Evolutionary conservation across 495 filamentous ascomycete species (phyloP).

Genomic region (Penicillium fimorum): DNA sequence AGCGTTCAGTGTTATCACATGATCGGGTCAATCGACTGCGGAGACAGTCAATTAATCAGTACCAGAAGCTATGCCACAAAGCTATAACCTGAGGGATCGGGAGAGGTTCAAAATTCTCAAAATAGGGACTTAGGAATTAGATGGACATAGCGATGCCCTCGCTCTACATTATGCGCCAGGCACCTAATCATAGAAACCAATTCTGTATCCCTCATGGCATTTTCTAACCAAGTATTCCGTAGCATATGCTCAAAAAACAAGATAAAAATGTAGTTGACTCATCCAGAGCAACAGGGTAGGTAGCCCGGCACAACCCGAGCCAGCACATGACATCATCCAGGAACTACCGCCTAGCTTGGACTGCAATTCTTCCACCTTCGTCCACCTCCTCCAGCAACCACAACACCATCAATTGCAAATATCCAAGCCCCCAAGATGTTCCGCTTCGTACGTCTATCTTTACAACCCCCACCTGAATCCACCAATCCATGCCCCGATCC

Average conservation of each 20-base stretch:
- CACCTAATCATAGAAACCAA: neutral
- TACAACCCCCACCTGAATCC: neutral
- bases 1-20: no score
- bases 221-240: neutral
- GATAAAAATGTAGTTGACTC: neutral
- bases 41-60: neutral
- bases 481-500: slow-evolving; percentile 1
- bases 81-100: neutral
- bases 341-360: slow-evolving; percentile 8
- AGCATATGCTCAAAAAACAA: neutral
- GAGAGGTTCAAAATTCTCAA: neutral
- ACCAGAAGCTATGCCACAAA: neutral
- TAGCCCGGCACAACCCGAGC: slow-evolving; percentile 12
- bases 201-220: neutral
- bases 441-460: slow-evolving; percentile 38
- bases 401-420: neutral
- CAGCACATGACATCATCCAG: slow-evolving; percentile 32
- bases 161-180: neutral
- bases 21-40: neutral
- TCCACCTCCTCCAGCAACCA: neutral
- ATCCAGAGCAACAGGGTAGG: neutral
- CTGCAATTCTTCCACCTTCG: neutral
- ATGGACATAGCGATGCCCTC: neutral
- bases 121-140: neutral
- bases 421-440: slow-evolving; percentile 36